Percentiles rank a stretch among this genome's conserved stretches.
phyloP scores from a whole-genome alignment of 75 land plant genomes.

The Pinus taeda region DNA sequence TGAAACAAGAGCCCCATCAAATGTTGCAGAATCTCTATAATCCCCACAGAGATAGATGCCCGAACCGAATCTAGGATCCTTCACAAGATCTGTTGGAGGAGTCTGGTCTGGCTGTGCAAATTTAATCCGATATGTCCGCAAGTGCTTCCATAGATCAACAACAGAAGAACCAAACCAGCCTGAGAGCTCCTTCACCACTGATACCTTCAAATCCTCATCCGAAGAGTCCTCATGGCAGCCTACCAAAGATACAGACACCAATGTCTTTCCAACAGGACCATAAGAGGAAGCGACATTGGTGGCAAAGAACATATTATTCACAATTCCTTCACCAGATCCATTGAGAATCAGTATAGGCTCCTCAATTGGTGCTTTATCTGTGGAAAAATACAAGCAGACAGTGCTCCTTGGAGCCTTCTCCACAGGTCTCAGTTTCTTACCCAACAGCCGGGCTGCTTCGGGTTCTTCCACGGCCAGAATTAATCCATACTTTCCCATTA shows the following conservation, averaged over 20 bases:
- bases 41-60: constrained; percentile 89
- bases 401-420: constrained; percentile 65
- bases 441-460: constrained; percentile 46
- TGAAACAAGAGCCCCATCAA: constrained; percentile 90
- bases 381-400: constrained; percentile 74
- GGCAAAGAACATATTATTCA: constrained; percentile 91
- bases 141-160: constrained; percentile 63
- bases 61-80: constrained; percentile 35
- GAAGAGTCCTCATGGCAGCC: constrained; percentile 39
- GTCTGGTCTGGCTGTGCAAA: constrained; percentile 90
- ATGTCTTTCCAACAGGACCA: constrained; percentile 64
- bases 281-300: constrained; percentile 76
- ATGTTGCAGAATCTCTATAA: constrained; percentile 69
- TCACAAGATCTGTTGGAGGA: constrained; percentile 66
- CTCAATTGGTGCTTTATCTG: constrained; percentile 50
- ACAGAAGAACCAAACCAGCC: constrained; percentile 64
- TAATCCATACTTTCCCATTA: constrained; percentile 52
- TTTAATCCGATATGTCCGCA: constrained; percentile 74
- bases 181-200: constrained; percentile 58
- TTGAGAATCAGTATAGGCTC: constrained; percentile 86
- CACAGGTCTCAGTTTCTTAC: background rate
- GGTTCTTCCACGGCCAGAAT: constrained; percentile 78
- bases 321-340: constrained; percentile 76
- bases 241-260: constrained; percentile 85
- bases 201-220: constrained; percentile 57